A percentile compares a stretch with the other conserved stretches of the same genome.
These are phyloP conservation scores for Aureobasidium sp. DNA, from an alignment of 2,329 filamentous ascomycete genomes.

Conservation along the genomic window DNA sequence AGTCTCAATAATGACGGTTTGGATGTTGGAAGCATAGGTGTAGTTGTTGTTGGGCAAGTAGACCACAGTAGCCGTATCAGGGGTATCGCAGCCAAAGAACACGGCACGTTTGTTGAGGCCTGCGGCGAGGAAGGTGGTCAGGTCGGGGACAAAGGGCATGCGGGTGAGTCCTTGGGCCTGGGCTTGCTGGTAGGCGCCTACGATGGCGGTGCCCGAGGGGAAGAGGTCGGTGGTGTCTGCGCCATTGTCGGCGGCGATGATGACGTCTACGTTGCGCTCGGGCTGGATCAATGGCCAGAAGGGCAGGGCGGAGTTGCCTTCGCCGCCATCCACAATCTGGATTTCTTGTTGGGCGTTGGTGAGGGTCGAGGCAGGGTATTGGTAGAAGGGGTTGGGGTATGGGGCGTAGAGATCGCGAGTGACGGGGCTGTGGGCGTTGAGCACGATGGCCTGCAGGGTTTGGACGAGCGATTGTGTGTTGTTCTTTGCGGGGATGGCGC, in stretches of 20 bases:
- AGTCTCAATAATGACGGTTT: conserved; percentile 30
- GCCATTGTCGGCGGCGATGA: conserved; percentile 56
- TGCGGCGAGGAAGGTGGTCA: conserved; percentile 47
- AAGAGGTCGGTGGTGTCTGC: conserved; percentile 51
- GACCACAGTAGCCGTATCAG: conserved; percentile 27
- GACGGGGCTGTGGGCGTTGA: conserved; percentile 20
- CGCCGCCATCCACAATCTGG: conserved; percentile 43
- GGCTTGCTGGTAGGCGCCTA: conserved; percentile 49
- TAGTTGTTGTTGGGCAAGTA: conserved; percentile 38
- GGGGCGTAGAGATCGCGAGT: conserved; percentile 37
- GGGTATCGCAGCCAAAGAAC: conserved; percentile 53
- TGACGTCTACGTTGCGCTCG: conserved; percentile 48
- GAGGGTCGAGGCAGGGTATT: conserved; percentile 37
- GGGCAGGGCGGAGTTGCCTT: conserved; percentile 43
- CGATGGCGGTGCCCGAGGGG: conserved; percentile 53
- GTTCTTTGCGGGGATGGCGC: conserved; percentile 17
- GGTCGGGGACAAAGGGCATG: conserved; percentile 51
- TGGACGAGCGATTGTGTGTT: conserved; percentile 19
- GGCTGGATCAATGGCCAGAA: conserved; percentile 44
- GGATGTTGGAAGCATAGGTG: conserved; percentile 26
- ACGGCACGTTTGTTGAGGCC: conserved; percentile 51
- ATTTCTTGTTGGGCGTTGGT: conserved; percentile 31
- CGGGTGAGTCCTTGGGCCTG: conserved; percentile 42
- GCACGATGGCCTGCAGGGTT: conserved; percentile 25
- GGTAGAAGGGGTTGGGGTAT: conserved; percentile 55